A percentile compares a stretch with the other conserved stretches of the same genome.
Conservation (phyloP, 208 protist species). For the Acanthamoeba sp. region DNA sequence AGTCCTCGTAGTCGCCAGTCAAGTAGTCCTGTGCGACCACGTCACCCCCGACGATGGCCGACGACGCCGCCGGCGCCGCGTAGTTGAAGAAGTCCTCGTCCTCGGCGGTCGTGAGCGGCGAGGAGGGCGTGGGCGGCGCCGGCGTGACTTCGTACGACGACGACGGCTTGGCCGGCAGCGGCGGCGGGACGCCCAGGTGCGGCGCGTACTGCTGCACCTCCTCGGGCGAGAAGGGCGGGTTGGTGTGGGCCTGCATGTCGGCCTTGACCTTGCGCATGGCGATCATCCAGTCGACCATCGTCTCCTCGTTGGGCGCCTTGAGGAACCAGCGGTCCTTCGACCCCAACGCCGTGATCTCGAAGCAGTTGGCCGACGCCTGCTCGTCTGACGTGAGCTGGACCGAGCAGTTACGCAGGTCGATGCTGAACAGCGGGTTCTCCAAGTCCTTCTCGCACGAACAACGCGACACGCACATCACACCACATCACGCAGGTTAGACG, state of each 20-base stretch:
- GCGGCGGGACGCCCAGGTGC: not conserved
- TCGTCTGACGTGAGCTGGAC: constrained; percentile 15
- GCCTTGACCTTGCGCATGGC: constrained; percentile 52
- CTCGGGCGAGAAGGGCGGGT: constrained; percentile 24
- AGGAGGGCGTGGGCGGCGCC: not conserved
- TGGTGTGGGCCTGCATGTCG: not conserved
- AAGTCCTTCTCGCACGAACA: not conserved
- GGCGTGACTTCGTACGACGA: not conserved
- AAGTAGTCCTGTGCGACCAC: not conserved
- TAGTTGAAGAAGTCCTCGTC: not conserved
- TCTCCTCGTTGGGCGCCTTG: constrained; percentile 6
- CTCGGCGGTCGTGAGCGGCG: not conserved
- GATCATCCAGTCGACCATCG: constrained; percentile 33
- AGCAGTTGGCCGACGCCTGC: constrained; percentile 14
- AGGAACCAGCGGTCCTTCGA: not conserved
- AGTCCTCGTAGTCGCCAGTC: too few relatives aligned
- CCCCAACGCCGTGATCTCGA: not conserved
- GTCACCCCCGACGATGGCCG: not conserved
- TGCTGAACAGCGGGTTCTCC: constrained; percentile 22
- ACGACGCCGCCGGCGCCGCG: too few relatives aligned
- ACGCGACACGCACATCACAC: too few relatives aligned
- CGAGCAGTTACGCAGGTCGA: not conserved
- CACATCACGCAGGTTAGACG: too few relatives aligned
- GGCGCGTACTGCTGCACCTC: constrained; percentile 12
- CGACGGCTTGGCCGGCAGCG: not conserved